Evolutionary conservation across 2,329 filamentous ascomycete genomes (phyloP).

Genomic region (Monosporascus sp.): DNA sequence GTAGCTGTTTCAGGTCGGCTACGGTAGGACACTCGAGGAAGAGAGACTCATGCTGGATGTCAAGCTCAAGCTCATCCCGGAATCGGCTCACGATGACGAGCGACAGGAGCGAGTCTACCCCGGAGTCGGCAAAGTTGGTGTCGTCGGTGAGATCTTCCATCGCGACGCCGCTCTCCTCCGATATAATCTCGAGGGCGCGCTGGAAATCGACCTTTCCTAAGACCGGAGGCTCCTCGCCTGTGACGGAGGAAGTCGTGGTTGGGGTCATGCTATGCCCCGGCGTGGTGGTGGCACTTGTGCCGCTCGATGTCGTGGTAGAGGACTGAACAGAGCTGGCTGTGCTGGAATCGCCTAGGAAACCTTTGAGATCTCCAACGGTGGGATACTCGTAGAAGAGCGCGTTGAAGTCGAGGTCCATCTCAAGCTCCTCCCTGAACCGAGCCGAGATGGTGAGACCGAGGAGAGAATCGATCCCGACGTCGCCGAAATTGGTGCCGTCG

Average conservation of each 20-base stretch:
- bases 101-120: slow-evolving; percentile 11
- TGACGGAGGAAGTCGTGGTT: not conserved
- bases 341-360: slow-evolving; percentile 5
- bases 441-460: slow-evolving; percentile 25
- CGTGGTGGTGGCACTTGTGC: not conserved
- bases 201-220: slow-evolving; percentile 1
- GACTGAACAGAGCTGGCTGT: not conserved
- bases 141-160: slow-evolving; percentile 14
- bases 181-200: slow-evolving; percentile 5
- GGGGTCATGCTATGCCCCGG: not conserved
- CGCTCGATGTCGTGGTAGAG: not conserved
- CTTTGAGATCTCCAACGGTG: slow-evolving; percentile 16
- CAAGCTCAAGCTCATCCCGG: slow-evolving; percentile 9
- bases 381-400: slow-evolving; percentile 22
- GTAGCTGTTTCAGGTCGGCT: slow-evolving; percentile 2
- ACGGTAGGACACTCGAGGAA: slow-evolving; percentile 7
- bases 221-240: not conserved
- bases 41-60: slow-evolving; percentile 7
- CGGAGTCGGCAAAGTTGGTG: slow-evolving; percentile 12
- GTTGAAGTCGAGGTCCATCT: slow-evolving; percentile 20
- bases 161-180: slow-evolving; percentile 13
- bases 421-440: slow-evolving; percentile 27
- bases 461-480: slow-evolving; percentile 30
- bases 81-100: slow-evolving; percentile 11
- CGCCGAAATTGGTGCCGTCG: slow-evolving; percentile 22